phyloP scores from a whole-genome alignment of 352 stramenopile genomes.

The Pythium pyrilobum region DNA sequence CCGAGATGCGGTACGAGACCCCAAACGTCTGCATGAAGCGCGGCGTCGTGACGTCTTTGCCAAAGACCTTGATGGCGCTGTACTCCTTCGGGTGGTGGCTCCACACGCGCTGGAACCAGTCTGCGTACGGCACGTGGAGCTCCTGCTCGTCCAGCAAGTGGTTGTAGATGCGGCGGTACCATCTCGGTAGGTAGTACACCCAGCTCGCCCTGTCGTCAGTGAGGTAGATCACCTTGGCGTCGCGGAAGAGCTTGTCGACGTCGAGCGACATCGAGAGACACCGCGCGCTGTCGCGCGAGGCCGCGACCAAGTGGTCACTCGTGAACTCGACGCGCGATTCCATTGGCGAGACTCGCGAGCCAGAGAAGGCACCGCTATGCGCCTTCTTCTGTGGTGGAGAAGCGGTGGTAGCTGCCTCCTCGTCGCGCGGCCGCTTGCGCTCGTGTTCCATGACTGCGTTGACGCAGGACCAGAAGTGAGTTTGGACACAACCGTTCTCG shows the following conservation, averaged over 20 bases:
- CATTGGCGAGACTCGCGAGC: background rate
- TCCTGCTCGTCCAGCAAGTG: conserved; percentile 7
- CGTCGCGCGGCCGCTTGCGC: conserved; percentile 2
- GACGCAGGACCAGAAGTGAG: too few relatives aligned
- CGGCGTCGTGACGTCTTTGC: conserved; percentile 47
- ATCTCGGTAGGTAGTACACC: conserved; percentile 58
- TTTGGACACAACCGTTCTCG: too few relatives aligned
- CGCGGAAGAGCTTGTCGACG: conserved; percentile 18
- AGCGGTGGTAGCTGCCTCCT: background rate
- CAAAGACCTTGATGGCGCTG: conserved; percentile 71
- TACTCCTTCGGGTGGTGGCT: conserved; percentile 46
- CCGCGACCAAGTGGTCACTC: conserved; percentile 8
- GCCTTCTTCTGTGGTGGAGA: background rate
- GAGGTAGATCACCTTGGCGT: conserved; percentile 22
- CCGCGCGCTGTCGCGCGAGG: conserved; percentile 10
- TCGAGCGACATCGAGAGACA: conserved; percentile 19
- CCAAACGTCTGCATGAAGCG: conserved; percentile 66
- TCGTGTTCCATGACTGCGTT: too few relatives aligned
- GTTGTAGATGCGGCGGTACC: conserved; percentile 43
- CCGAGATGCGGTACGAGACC: conserved; percentile 45
- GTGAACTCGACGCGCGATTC: conserved; percentile 17
- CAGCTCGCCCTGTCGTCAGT: conserved; percentile 36
- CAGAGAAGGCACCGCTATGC: background rate
- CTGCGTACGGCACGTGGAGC: conserved; percentile 14
- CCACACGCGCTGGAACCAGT: conserved; percentile 40